Base-by-base conservation (phyloP, 768 basidiomycete species). In the Tylopilus balloui region DNA sequence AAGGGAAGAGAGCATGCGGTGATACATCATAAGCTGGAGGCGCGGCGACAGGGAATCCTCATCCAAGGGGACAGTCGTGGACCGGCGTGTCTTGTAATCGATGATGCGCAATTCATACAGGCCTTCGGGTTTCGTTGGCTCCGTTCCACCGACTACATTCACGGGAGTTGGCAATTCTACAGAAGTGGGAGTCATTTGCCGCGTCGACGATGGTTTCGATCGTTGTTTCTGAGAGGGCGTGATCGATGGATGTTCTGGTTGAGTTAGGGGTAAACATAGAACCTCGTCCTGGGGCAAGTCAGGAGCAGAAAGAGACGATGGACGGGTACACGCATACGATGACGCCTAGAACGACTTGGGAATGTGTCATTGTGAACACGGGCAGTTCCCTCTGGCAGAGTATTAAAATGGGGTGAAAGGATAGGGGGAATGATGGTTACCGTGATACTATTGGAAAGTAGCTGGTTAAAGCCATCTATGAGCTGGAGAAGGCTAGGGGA, bases 1-100 rank as follows among this genome's bases (percentile, higher is more conserved):
- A 12, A 88, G 67, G 4, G 68, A 66, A 19, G 73, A 70, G 31
- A 92, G 72, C 44, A 92, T 77, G 15, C 79, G 79, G 56, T 79
- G 76, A 60, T 92, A 92, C 31, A 89, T 67, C 84, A 88, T 88
- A 5, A 91, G 74, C 61, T 92, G 89, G 29, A 89, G 67, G 7
- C 78, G 78, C 0, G 87, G 74, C 1, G 80, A 62, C 13, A 77
- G 61, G 0, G 80, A 74, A 53, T 89, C 87, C 34, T 75, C 72
- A 13, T 81, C 72, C 4, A 72, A 62, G 2, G 88, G 88, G 2
- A 89, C 54, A 13, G 63, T 71, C 1, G 69, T 51, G 3, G 64
- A 61, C 12, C 64, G 69, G 38, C 88, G 77, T 15, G 87, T 88
- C 64, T 92, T 92, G 38, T 83, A 84, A 56, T 92, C 89, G 15